These are phyloP conservation scores for Lepraria neglecta DNA, from an alignment of 495 filamentous ascomycete genomes.

Conservation along the genomic window DNA sequence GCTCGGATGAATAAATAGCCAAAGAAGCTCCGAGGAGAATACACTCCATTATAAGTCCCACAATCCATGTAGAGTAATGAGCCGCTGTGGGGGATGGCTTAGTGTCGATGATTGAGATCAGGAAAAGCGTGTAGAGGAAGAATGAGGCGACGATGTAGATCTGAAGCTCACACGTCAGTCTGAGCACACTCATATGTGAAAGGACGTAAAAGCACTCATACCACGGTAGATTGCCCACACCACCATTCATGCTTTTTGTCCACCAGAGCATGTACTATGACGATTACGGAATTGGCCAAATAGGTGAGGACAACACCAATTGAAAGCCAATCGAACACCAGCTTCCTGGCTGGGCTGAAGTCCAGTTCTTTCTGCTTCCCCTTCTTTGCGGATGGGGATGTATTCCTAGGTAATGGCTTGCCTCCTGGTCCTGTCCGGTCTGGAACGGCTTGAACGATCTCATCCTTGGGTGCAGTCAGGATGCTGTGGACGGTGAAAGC, in stretches of 20 bases:
- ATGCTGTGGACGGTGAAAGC: slow-evolving; percentile 60
- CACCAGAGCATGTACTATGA: slow-evolving; percentile 68
- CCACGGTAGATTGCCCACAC: slow-evolving; percentile 78
- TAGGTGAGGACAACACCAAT: slow-evolving; percentile 62
- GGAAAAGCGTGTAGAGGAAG: slow-evolving; percentile 63
- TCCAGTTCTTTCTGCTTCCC: slow-evolving; percentile 36
- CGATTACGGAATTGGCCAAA: slow-evolving; percentile 63
- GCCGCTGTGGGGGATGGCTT: slow-evolving; percentile 63
- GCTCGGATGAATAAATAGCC: slow-evolving; percentile 51
- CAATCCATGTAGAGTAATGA: slow-evolving; percentile 67
- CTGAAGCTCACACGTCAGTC: slow-evolving; percentile 38
- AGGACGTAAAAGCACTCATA: slow-evolving; percentile 43
- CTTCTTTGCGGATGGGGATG: slow-evolving; percentile 24
- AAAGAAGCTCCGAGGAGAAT: slow-evolving; percentile 60
- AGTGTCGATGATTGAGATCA: slow-evolving; percentile 76
- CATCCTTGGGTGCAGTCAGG: slow-evolving; percentile 37
- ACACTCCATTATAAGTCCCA: slow-evolving; percentile 61
- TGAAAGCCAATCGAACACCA: slow-evolving; percentile 69
- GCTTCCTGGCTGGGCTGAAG: slow-evolving; percentile 54
- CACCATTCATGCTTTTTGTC: slow-evolving; percentile 70
- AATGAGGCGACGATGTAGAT: slow-evolving; percentile 76
- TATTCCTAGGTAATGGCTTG: slow-evolving; percentile 63
- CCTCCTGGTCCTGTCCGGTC: slow-evolving; percentile 62
- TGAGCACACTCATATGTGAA: background rate
- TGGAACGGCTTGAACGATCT: slow-evolving; percentile 32